These are phyloP conservation scores for Pseudopyricularia javanii DNA, from an alignment of 2,329 filamentous ascomycete species.

Conservation along the genomic window DNA sequence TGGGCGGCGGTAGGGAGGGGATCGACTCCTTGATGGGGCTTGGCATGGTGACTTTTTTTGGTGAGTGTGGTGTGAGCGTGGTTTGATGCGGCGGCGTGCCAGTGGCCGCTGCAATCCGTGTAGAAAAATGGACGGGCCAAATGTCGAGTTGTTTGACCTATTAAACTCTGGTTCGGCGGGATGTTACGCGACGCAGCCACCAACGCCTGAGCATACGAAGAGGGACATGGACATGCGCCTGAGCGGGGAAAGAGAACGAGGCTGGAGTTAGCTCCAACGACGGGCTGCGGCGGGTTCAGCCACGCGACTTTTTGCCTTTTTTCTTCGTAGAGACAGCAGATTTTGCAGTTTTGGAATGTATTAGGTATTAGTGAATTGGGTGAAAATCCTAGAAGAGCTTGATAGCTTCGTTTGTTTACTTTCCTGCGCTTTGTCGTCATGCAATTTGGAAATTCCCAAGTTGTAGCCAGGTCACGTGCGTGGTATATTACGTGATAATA, in stretches of 20 bases:
- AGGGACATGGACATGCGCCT: neutral
- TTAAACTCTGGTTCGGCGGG: neutral
- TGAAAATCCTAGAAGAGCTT: too few relatives aligned
- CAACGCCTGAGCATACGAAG: neutral
- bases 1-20: slow-evolving; percentile 14
- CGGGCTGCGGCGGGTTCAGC: neutral
- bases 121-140: neutral
- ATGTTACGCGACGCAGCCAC: neutral
- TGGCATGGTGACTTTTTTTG: slow-evolving; percentile 12
- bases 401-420: too few relatives aligned
- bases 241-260: neutral
- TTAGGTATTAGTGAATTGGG: too few relatives aligned
- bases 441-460: neutral
- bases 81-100: neutral
- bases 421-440: too few relatives aligned
- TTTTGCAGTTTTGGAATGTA: too few relatives aligned
- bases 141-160: neutral
- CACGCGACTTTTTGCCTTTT: neutral
- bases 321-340: too few relatives aligned
- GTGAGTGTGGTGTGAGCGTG: neutral
- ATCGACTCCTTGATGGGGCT: slow-evolving; percentile 17
- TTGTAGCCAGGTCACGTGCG: neutral
- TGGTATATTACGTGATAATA: neutral
- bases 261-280: neutral
- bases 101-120: neutral